Conservation (phyloP, 2,329 filamentous ascomycete species). For the Diatrype stigma region DNA sequence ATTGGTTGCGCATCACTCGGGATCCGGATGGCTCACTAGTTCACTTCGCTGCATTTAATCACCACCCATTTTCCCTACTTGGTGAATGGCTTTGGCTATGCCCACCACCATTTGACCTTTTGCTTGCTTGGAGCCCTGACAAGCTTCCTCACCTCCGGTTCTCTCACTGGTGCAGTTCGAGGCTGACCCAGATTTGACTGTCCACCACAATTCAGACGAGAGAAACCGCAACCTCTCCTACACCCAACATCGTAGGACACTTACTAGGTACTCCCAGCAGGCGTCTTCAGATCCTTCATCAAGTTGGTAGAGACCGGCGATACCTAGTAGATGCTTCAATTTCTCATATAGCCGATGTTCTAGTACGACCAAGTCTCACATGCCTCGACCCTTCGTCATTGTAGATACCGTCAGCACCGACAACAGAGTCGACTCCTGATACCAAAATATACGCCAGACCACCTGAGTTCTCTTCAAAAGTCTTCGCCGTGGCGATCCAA, state of each 20-base stretch:
- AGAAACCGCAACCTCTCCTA: neutral
- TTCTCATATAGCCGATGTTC: neutral
- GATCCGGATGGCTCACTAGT: slow-evolving; percentile 35
- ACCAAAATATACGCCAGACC: neutral
- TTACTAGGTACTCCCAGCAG: neutral
- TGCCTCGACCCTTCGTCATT: neutral
- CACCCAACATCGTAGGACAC: neutral
- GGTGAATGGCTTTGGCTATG: slow-evolving; percentile 23
- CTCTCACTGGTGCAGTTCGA: slow-evolving; percentile 14
- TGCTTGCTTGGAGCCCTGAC: slow-evolving; percentile 20
- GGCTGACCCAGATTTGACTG: neutral
- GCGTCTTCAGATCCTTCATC: neutral
- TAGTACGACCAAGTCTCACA: neutral
- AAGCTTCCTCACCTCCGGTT: slow-evolving; percentile 15
- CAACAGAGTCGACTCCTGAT: neutral
- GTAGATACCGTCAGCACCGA: neutral
- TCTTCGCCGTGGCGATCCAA: slow-evolving; percentile 37
- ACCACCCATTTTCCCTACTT: slow-evolving; percentile 17
- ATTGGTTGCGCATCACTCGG: slow-evolving; percentile 33
- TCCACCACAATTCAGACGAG: neutral
- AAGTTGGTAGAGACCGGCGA: neutral
- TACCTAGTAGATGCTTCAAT: neutral
- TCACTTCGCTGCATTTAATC: slow-evolving; percentile 31
- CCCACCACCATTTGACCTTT: slow-evolving; percentile 20
- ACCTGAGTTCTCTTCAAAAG: neutral